Evolutionary conservation across 2,329 filamentous ascomycete genomes (phyloP), one percentile per base, ranked within the genome.

Genomic region (Fonsecaea nubica): DNA sequence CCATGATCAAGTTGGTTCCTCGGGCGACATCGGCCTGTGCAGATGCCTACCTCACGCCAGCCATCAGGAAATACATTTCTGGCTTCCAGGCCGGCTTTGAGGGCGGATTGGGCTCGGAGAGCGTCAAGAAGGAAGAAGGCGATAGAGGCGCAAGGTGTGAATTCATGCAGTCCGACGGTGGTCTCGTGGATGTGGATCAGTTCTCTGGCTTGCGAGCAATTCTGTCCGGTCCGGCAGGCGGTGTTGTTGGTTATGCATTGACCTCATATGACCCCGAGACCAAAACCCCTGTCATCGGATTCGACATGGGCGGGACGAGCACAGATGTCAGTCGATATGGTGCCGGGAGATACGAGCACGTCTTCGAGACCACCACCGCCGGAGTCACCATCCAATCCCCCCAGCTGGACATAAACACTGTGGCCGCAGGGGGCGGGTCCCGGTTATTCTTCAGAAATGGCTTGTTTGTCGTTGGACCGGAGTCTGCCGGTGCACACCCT

Each of bases 351-450:
- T 94, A 96, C 74, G 93, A 97, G 73, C 93, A 97, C 74, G 92
- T 96, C 0, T 97, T 97, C 72, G 93, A 96, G 78, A 96, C 93
- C 0, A 96, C 92, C 0, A 96, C 92, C 0, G 93, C 93, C 0
- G 93, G 93, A n/a, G 92, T 97, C 0, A 94, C 93, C 0, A 95
- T 97, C 33, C 93, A 97, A 74, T 93, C 91, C 0, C 93, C 93
- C 0, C 93, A 97, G 74, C 85, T 97, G 0, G 93, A 97, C 75
- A 97, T 97, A 80, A 97, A 97, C 77, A 97, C 93, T 0, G 93
- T 97, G 0, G 93, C 93, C 5, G 93, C 93, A 2, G 93, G 93
- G 55, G 93, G 93, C 69, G 80, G 80, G 25, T 82, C 80, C 1
- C 80, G 81, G 42, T 83, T 97, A 3, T 95, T 96, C 78, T 97